phyloP scores from a whole-genome alignment of 148 eudicot species.

The Hydrangea macrophylla region DNA sequence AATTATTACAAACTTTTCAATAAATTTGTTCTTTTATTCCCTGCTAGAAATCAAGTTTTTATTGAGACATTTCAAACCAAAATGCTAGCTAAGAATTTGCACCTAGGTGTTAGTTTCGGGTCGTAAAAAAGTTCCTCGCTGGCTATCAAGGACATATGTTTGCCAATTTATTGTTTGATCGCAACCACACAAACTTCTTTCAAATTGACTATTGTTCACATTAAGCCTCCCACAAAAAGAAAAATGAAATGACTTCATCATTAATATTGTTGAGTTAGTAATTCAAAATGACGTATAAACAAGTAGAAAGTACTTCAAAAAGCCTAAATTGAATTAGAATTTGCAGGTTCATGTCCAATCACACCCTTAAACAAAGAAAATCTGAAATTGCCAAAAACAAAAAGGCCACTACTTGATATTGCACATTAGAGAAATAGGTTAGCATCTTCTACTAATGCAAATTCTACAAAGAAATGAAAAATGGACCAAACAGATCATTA shows the following conservation, averaged over 20 bases:
- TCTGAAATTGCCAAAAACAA: background rate
- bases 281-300: background rate
- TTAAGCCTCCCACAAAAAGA: background rate
- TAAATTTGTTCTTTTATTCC: too few relatives aligned
- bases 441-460: background rate
- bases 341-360: background rate
- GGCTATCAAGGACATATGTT: background rate
- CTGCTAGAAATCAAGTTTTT: too few relatives aligned
- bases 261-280: background rate
- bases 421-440: too few relatives aligned
- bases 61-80: too few relatives aligned
- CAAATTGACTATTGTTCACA: background rate
- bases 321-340: too few relatives aligned
- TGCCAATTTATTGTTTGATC: background rate
- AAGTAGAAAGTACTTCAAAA: too few relatives aligned
- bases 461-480: background rate
- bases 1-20: too few relatives aligned
- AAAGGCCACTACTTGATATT: too few relatives aligned
- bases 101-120: too few relatives aligned
- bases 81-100: too few relatives aligned
- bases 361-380: too few relatives aligned
- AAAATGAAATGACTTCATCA: background rate
- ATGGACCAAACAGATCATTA: slow-evolving; percentile 16
- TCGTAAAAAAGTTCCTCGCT: too few relatives aligned
- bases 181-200: background rate